Conservation (phyloP, 495 filamentous ascomycete genomes). For the Penicillium paradoxum region DNA sequence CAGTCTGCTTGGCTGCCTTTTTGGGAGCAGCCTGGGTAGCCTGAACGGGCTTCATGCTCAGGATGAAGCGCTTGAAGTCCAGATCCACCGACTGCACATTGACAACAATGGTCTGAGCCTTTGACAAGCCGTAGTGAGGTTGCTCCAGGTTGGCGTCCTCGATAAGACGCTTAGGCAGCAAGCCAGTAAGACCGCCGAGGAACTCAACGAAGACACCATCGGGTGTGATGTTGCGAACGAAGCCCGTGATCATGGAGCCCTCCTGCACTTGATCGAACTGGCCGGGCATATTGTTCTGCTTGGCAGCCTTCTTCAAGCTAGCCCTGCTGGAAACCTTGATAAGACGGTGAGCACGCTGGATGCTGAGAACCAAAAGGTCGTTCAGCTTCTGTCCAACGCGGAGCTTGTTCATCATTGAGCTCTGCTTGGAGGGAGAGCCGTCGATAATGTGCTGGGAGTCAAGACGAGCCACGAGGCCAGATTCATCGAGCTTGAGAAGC, state of each 20-base stretch:
- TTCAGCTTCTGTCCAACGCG: conserved; percentile 73
- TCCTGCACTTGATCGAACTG: conserved; percentile 65
- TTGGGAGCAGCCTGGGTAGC: conserved; percentile 29
- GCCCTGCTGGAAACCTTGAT: conserved; percentile 76
- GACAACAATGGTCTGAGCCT: conserved; percentile 63
- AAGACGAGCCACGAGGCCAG: conserved; percentile 68
- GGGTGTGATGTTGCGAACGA: conserved; percentile 74
- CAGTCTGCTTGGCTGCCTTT: conserved; percentile 25
- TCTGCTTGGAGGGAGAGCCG: conserved; percentile 67
- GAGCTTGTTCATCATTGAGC: conserved; percentile 68
- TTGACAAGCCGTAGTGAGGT: conserved; percentile 69
- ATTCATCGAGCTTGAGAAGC: conserved; percentile 66
- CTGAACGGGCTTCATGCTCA: conserved; percentile 53
- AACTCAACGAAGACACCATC: conserved; percentile 80
- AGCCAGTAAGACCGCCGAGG: conserved; percentile 66
- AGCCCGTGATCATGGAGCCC: conserved; percentile 68
- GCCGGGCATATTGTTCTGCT: conserved; percentile 57
- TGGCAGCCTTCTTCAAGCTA: conserved; percentile 69
- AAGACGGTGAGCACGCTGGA: conserved; percentile 64
- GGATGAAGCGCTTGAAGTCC: conserved; percentile 52
- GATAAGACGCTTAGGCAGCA: conserved; percentile 72
- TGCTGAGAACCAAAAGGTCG: conserved; percentile 80
- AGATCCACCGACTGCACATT: conserved; percentile 66
- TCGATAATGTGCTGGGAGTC: conserved; percentile 76
- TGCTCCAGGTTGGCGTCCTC: conserved; percentile 59